Percentiles rank a stretch among this genome's conserved stretches.
Conservation (phyloP, 2,329 filamentous ascomycete species). For the Phialocephala subalpina region DNA sequence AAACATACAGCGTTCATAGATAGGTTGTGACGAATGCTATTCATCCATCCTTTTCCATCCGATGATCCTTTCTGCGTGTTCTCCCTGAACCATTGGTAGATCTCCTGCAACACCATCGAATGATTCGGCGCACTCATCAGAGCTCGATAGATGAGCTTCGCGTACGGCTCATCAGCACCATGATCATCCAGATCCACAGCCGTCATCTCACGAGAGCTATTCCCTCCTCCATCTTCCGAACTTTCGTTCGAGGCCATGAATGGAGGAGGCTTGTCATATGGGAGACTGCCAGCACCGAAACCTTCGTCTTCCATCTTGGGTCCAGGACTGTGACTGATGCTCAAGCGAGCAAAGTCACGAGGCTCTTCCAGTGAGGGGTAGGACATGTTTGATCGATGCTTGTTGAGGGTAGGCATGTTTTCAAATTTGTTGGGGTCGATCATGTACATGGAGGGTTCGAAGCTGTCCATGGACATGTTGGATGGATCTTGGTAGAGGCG, state of each 20-base stretch:
- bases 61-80: constrained; percentile 78
- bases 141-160: constrained; percentile 80
- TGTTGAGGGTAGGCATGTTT: background rate
- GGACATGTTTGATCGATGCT: constrained; percentile 7
- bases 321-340: constrained; percentile 34
- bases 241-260: constrained; percentile 31
- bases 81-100: constrained; percentile 88
- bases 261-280: constrained; percentile 21
- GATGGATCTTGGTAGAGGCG: constrained; percentile 14
- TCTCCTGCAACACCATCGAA: constrained; percentile 81
- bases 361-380: constrained; percentile 26
- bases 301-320: constrained; percentile 33
- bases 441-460: constrained; percentile 30
- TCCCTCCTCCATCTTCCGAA: constrained; percentile 41
- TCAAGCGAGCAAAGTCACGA: constrained; percentile 29
- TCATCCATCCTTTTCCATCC: constrained; percentile 83
- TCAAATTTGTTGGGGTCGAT: constrained; percentile 25
- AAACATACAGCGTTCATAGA: constrained; percentile 90
- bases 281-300: constrained; percentile 4
- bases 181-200: constrained; percentile 41
- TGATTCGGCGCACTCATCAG: constrained; percentile 72
- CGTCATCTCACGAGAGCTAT: constrained; percentile 37
- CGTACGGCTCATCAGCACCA: constrained; percentile 72
- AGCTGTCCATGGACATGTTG: constrained; percentile 25
- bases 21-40: constrained; percentile 93